phyloP scores from a whole-genome alignment of 1,284 basidiomycete genomes.

The Caloboletus firmus region DNA sequence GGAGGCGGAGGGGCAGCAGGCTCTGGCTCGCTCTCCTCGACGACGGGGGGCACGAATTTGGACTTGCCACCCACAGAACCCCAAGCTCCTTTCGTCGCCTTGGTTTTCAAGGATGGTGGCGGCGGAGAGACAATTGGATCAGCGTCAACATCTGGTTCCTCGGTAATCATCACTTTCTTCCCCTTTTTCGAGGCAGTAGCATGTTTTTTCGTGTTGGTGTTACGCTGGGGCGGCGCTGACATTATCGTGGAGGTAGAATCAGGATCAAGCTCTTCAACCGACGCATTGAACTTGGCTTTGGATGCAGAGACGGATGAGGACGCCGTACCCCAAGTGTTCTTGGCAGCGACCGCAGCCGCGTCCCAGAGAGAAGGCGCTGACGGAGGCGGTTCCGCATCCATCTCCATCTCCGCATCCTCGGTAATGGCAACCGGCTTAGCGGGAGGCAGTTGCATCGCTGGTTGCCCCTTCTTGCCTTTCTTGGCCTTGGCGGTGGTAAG shows the following conservation, averaged over 20 bases:
- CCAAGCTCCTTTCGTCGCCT: conserved; percentile 18
- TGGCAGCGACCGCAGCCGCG: conserved; percentile 9
- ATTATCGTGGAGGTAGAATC: conserved; percentile 2
- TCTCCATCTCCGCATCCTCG: conserved; percentile 12
- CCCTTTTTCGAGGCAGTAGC: conserved; percentile 21
- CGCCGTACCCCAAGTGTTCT: conserved; percentile 10
- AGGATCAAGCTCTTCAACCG: conserved; percentile 7
- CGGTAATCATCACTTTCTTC: conserved; percentile 46
- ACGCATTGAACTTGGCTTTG: conserved; percentile 1
- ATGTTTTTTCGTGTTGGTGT: conserved; percentile 28
- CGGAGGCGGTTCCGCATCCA: conserved; percentile 26
- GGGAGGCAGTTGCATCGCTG: conserved; percentile 8
- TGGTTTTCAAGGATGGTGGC: conserved; percentile 11
- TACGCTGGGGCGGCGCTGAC: conserved; percentile 11
- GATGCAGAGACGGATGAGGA: conserved; percentile 6
- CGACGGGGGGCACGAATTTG: conserved; percentile 9
- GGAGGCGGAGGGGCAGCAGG: conserved; percentile 6
- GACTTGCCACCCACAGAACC: conserved; percentile 21
- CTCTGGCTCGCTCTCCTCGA: conserved; percentile 17
- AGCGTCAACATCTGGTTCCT: conserved; percentile 48
- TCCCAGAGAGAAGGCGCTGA: conserved; percentile 20
- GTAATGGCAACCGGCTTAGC: conserved; percentile 17
- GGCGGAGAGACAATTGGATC: conserved; percentile 27
- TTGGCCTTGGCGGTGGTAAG: conserved; percentile 17
- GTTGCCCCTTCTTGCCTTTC: conserved; percentile 30